Evolutionary conservation across 108 stramenopile species (phyloP).

Genomic region (Poteriospumella lacustris): DNA sequence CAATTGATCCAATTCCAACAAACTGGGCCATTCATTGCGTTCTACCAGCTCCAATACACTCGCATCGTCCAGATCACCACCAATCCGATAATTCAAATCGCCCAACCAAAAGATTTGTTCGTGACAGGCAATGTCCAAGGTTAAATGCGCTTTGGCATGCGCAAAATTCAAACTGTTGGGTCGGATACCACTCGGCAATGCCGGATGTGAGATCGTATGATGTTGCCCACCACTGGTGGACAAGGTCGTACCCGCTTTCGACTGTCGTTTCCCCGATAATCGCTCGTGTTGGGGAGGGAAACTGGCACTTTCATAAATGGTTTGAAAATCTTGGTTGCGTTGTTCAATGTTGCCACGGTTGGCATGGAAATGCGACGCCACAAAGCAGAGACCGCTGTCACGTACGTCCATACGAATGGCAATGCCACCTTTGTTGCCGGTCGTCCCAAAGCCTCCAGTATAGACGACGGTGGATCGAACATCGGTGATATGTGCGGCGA

Average conservation of each 20-base stretch:
- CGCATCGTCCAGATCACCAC: neutral
- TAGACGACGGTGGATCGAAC: neutral
- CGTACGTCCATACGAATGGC: conserved; percentile 43
- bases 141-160: neutral
- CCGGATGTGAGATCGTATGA: neutral
- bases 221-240: neutral
- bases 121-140: neutral
- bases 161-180: neutral
- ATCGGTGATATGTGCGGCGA: neutral
- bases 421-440: conserved; percentile 99
- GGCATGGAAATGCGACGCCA: conserved; percentile 11
- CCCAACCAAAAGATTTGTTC: conserved; percentile 25
- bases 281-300: too few relatives aligned
- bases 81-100: conserved; percentile 32
- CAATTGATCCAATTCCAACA: conserved; percentile 5
- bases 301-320: neutral
- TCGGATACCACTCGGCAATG: too few relatives aligned
- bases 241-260: neutral
- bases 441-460: conserved; percentile 63
- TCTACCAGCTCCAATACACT: neutral
- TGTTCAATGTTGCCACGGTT: neutral
- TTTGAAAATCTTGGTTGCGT: conserved; percentile 16
- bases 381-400: conserved; percentile 5
- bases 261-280: neutral
- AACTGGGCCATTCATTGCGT: neutral